Evolutionary conservation across 2,329 filamentous ascomycete species (phyloP).

Genomic region (Colletotrichum lupini): DNA sequence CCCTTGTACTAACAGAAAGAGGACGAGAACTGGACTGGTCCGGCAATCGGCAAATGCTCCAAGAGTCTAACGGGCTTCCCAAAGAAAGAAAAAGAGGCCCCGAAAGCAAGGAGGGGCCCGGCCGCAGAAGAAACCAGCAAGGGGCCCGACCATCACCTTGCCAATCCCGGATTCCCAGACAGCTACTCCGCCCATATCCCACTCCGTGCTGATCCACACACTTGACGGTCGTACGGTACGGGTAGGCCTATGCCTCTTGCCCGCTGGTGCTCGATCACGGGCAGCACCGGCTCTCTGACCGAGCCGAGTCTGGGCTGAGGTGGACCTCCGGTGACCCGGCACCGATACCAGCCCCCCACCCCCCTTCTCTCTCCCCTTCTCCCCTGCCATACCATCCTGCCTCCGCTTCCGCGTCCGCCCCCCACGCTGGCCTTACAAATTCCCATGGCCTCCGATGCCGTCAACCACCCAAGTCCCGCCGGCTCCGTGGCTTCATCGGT

Average conservation of each 20-base stretch:
- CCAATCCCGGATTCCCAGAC: background rate
- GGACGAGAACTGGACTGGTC: background rate
- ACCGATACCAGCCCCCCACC: background rate
- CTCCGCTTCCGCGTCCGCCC: background rate
- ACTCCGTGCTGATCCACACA: background rate
- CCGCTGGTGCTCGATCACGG: constrained; percentile 19
- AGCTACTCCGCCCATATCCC: background rate
- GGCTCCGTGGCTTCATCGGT: constrained; percentile 34
- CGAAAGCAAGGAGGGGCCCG: constrained; percentile 1
- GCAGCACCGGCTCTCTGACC: constrained; percentile 23
- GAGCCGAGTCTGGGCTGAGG: constrained; percentile 17
- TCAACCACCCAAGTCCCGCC: constrained; percentile 34
- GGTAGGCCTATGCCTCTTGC: constrained; percentile 14
- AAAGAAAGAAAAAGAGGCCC: background rate
- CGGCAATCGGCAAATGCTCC: background rate
- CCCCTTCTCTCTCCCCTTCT: background rate
- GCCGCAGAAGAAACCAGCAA: background rate
- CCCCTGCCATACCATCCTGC: background rate
- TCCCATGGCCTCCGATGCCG: constrained; percentile 35
- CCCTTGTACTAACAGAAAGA: constrained; percentile 4
- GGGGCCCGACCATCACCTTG: constrained; percentile 4
- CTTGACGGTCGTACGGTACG: background rate
- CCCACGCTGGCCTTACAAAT: background rate
- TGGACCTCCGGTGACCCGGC: background rate
- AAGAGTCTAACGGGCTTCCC: background rate